Base-by-base conservation (phyloP, 192 early-diverging fungal species). In the Spizellomyces sp. region DNA sequence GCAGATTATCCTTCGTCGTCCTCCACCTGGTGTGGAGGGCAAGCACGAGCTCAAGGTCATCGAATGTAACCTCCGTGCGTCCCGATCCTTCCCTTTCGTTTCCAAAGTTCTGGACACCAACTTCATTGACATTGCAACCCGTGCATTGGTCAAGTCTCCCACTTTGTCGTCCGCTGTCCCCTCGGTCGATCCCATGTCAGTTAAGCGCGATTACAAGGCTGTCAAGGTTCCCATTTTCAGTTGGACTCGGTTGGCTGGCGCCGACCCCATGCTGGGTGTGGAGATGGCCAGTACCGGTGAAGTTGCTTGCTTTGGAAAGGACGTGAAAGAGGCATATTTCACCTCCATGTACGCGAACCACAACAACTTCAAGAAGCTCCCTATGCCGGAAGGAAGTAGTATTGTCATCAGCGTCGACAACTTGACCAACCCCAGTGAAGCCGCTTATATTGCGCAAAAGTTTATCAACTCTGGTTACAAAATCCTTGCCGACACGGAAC, bases 261-360 rank as follows among this genome's bases (percentile, higher is more conserved):
- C 97, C 17, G 97, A 99, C 72, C 95, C 96, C 47, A 90, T 96
- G 83, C 84, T 99, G 45, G 95, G 95, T 64, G 97, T 99, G 61
- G 97, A 99, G 81, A 99, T 99, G 97, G 91, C 95, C 21, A 95
- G 93, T 12, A 99, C 96, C 4, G 96, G 96, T 63, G 96, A 99
- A 84, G 95, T 99, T 14, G 96, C 96, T 0, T 96, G 95, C 82
- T 99, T 99, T 73, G 97, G 97, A 22, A 82, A 83, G 42, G 90
- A 96, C 66, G 90, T 96, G 59, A 84, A 91, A 54, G 93, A 96
- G 72, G 94, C 95, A 5, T 96, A 90, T 82, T 81, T 95, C 46
- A 75, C 90, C 9, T 83, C 92, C 14, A 83, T 96, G 8, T 85
- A 92, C 58, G 87, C 93, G 50, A 95, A 94, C 72, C 86, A 88